These are phyloP conservation scores for Penstemon barbatus DNA, from an alignment of 257 asterid species.

Conservation along the genomic window DNA sequence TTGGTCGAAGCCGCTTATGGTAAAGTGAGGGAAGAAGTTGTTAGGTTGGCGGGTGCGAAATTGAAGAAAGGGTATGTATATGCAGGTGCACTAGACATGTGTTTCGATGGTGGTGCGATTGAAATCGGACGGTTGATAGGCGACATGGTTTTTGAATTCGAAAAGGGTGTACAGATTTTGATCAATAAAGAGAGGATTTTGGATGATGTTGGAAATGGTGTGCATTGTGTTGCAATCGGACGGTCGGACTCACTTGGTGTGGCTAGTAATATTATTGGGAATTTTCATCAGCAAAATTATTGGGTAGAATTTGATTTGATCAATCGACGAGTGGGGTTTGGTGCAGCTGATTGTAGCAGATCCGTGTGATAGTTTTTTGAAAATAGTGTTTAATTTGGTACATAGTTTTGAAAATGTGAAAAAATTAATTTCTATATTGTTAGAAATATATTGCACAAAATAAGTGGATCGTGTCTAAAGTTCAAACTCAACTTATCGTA, in stretches of 20 bases:
- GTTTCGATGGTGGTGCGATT: conserved; percentile 49
- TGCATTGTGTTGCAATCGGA: conserved; percentile 71
- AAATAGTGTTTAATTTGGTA: conserved; percentile 21
- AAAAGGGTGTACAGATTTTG: conserved; percentile 53
- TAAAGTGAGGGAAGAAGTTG: conserved; percentile 54
- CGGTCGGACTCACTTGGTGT: conserved; percentile 67
- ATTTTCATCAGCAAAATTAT: conserved; percentile 81
- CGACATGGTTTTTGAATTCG: conserved; percentile 57
- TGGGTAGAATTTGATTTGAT: conserved; percentile 87
- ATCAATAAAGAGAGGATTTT: conserved; percentile 43
- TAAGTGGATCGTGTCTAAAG: background rate
- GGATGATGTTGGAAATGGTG: conserved; percentile 63
- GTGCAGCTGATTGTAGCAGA: conserved; percentile 59
- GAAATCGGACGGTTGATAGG: conserved; percentile 56
- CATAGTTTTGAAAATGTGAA: conserved; percentile 25
- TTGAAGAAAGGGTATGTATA: conserved; percentile 56
- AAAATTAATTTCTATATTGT: background rate
- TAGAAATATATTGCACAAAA: background rate
- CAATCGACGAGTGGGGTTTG: conserved; percentile 63
- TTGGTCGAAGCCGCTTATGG: conserved; percentile 63
- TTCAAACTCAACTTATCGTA: too few species aligned
- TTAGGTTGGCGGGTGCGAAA: conserved; percentile 50
- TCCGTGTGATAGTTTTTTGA: conserved; percentile 28
- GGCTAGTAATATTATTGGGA: conserved; percentile 76
- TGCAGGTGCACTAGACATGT: conserved; percentile 70